Evolutionary conservation across 306 rosid genomes (phyloP).

Genomic region (Pterocarpus santalinus): DNA sequence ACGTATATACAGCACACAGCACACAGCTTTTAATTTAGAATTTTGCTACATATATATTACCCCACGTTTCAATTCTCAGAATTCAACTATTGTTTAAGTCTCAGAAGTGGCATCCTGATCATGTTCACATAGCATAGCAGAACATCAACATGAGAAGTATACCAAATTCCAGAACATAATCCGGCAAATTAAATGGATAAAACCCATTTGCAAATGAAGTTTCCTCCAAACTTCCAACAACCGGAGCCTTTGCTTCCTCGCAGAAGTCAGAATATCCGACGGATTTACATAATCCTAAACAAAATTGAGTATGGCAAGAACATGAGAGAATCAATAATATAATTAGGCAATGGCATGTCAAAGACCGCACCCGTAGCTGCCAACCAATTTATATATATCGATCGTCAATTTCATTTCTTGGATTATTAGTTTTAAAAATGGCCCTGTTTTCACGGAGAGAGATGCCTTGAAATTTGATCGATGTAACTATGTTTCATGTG

Average conservation of each 20-base stretch:
- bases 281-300: constrained; percentile 43
- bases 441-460: constrained; percentile 13
- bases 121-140: constrained; percentile 9
- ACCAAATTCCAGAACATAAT: constrained; percentile 36
- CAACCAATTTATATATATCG: constrained; percentile 41
- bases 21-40: not conserved
- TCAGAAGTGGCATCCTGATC: not conserved
- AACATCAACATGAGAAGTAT: not conserved
- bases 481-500: constrained; percentile 10
- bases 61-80: not conserved
- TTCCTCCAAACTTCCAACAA: constrained; percentile 61
- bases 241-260: constrained; percentile 29
- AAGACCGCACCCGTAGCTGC: constrained; percentile 50
- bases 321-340: constrained; percentile 58
- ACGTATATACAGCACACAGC: too few species aligned
- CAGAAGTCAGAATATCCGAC: constrained; percentile 48
- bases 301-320: constrained; percentile 45
- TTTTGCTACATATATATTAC: not conserved
- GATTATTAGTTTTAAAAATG: constrained; percentile 19
- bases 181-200: not conserved
- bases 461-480: constrained; percentile 42
- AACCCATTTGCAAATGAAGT: constrained; percentile 49
- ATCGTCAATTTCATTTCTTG: constrained; percentile 19
- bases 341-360: constrained; percentile 36
- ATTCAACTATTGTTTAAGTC: not conserved